Evolutionary conservation across 1,284 basidiomycete species (phyloP).

Genomic region (Ganoderma lingzhi): DNA sequence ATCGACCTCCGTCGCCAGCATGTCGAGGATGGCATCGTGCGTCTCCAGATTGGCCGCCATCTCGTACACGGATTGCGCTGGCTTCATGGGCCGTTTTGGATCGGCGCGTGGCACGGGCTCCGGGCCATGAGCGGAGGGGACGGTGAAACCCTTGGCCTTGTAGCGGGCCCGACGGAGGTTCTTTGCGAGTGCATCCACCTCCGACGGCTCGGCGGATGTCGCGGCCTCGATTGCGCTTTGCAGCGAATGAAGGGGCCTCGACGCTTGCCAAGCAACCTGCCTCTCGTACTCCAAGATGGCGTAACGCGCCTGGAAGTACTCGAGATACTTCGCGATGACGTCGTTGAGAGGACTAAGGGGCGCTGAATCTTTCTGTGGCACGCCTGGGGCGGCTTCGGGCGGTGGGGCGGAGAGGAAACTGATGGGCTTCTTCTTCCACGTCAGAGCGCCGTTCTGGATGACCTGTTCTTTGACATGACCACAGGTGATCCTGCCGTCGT

Average conservation of each 20-base stretch:
- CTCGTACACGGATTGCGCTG: background rate
- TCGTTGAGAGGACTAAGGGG: slow-evolving; percentile 3
- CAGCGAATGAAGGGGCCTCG: background rate
- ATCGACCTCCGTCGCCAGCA: background rate
- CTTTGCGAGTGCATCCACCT: background rate
- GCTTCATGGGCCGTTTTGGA: background rate
- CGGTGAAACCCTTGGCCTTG: background rate
- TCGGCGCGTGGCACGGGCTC: background rate
- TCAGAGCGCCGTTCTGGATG: background rate
- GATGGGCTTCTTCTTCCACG: background rate
- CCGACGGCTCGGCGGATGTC: background rate
- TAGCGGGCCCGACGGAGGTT: background rate
- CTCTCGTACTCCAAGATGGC: background rate
- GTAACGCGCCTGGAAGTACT: slow-evolving; percentile 10
- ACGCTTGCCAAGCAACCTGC: background rate
- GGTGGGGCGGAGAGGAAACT: background rate
- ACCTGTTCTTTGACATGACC: background rate
- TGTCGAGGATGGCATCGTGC: background rate
- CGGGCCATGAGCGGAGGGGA: background rate
- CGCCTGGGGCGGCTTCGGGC: background rate
- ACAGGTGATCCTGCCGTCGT: background rate
- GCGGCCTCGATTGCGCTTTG: background rate
- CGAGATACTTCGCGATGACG: background rate
- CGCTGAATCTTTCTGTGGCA: background rate
- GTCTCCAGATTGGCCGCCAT: background rate